Evolutionary conservation across 1,139 yeast genomes (phyloP), one percentile per base, ranked within the genome.

Genomic region (Protomyces pachydermus): DNA sequence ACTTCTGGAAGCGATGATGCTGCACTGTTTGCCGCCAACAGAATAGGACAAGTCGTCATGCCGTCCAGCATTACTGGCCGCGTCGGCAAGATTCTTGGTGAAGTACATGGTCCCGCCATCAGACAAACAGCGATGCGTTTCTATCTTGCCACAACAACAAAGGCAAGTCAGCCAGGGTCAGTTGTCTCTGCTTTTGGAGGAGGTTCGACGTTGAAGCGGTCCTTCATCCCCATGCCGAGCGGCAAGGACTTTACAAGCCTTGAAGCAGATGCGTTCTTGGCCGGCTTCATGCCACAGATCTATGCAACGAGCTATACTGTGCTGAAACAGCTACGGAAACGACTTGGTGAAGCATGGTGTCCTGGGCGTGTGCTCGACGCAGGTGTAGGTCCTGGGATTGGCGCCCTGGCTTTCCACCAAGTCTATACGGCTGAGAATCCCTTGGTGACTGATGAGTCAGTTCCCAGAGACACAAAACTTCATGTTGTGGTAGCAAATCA

Each of bases 371-470:
- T 93, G 0, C 78, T 93, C 65, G 96, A 90, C 71, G 82, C 90
- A 6, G 95, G 97, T 0, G 85, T 82, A 72, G 98, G 98, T 0
- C 98, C 98, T 0, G 95, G 93, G 0, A 87, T 95, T 0, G 98
- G 97, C 0, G 85, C 93, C 78, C 78, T 91, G 9, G 98, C 96
- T 0, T 78, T 91, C 66, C 89, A 91, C 72, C 97, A 91, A 70
- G 72, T 91, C 0, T 82, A 88, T 85, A 91, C 89, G 0, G 80
- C 79, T 2, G 78, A 53, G 23, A 34, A 53, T 16, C 55, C 56
- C 12, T 34, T 25, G 10, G 39, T 35, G 4, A 37, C 53, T 3
- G 54, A 50, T 5, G 42, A 48, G 6, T 16, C 16, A 14, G 20
- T 23, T 9, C 9, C 23, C 3, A 4, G 9, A n/a, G 54, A 10